Conservation (phyloP, 2,329 filamentous ascomycete species). For the Epichloe uncinata region DNA sequence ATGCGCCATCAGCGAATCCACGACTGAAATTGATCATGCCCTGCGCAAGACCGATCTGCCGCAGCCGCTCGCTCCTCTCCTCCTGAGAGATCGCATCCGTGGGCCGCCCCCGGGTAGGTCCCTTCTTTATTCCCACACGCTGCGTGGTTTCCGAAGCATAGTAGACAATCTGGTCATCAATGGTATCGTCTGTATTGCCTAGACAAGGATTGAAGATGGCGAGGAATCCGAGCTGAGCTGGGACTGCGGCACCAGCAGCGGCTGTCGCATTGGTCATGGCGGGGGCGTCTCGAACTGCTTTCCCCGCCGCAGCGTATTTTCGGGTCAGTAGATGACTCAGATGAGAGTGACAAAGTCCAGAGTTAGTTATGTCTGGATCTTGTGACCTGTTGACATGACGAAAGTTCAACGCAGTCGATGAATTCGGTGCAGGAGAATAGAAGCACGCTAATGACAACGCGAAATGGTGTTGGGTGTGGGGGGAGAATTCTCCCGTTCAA, state of each 20-base stretch:
- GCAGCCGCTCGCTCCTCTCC: slow-evolving; percentile 71
- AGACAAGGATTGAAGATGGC: slow-evolving; percentile 90
- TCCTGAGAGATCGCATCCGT: slow-evolving; percentile 39
- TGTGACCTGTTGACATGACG: too few relatives aligned
- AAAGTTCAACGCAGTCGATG: too few relatives aligned
- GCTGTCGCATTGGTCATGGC: slow-evolving; percentile 11
- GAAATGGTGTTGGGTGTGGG: too few relatives aligned
- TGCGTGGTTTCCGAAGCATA: slow-evolving; percentile 55
- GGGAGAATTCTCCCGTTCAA: too few relatives aligned
- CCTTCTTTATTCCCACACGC: slow-evolving; percentile 24
- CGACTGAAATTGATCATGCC: slow-evolving; percentile 90
- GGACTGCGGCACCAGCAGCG: slow-evolving; percentile 24
- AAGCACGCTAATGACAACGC: too few relatives aligned
- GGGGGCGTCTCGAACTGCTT: neutral
- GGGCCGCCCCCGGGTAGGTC: slow-evolving; percentile 28
- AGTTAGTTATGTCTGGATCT: too few relatives aligned
- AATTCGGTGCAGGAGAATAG: too few relatives aligned
- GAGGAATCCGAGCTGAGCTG: slow-evolving; percentile 79
- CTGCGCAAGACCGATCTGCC: slow-evolving; percentile 91
- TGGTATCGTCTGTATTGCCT: slow-evolving; percentile 41
- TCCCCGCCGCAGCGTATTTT: too few relatives aligned
- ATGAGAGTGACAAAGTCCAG: too few relatives aligned
- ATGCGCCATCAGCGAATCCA: slow-evolving; percentile 65
- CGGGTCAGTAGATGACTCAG: too few relatives aligned
- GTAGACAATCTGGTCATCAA: slow-evolving; percentile 81